These are phyloP conservation scores for Fusarium burgessii DNA, from an alignment of 2,329 filamentous ascomycete species.

Conservation along the genomic window DNA sequence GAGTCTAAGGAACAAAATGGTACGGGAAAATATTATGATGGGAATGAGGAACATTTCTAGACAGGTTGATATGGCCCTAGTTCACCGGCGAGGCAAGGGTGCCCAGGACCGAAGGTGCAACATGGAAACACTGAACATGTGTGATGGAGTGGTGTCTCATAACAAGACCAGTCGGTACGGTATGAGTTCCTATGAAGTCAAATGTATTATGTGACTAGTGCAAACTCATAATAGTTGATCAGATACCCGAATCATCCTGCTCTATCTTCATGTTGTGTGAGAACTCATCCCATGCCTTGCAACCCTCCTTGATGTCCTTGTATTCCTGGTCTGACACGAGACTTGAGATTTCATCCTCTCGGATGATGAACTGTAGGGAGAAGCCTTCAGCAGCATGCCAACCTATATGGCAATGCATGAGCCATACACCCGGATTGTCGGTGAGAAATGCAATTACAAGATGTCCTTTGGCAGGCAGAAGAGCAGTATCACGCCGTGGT, in stretches of 20 bases:
- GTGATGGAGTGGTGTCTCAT: not conserved
- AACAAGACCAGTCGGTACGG: not conserved
- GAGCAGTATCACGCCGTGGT: slow-evolving; percentile 64
- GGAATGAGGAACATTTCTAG: slow-evolving; percentile 15
- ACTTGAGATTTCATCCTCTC: slow-evolving; percentile 36
- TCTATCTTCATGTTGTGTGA: slow-evolving; percentile 23
- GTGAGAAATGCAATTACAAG: slow-evolving; percentile 62
- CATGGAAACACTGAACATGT: not conserved
- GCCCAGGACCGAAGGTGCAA: not conserved
- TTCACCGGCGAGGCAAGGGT: slow-evolving; percentile 2
- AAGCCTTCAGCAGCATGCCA: slow-evolving; percentile 44
- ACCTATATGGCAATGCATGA: slow-evolving; percentile 63
- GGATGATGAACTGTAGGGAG: slow-evolving; percentile 41
- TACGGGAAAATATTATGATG: slow-evolving; percentile 7
- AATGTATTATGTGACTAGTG: not conserved
- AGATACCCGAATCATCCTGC: slow-evolving; percentile 41
- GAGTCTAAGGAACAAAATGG: slow-evolving; percentile 22
- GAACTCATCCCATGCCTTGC: slow-evolving; percentile 31
- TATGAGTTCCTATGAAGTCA: slow-evolving; percentile 17
- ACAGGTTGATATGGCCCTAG: slow-evolving; percentile 1
- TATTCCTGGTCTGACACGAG: slow-evolving; percentile 31
- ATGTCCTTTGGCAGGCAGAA: slow-evolving; percentile 59
- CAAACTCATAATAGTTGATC: not conserved
- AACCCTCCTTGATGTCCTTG: slow-evolving; percentile 26
- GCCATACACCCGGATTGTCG: slow-evolving; percentile 63